A percentile compares a stretch with the other conserved stretches of the same genome.
Conservation (phyloP, 192 early-diverging fungal genomes). For the Rhizophagus clarus region DNA sequence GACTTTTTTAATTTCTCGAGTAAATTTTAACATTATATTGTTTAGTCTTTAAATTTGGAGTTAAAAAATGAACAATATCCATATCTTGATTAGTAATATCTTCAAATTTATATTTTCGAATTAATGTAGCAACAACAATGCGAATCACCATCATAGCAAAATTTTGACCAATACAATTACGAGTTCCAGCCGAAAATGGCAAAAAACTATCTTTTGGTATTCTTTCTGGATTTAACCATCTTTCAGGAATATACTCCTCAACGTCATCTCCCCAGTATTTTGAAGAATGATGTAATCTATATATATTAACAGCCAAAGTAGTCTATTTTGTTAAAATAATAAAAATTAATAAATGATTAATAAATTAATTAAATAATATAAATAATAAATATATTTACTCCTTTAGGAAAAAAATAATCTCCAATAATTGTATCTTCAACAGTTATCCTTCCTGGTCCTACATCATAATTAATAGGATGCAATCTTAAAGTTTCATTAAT, state of each 20-base stretch:
- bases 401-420: conserved; percentile 49
- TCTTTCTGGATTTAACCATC: conserved; percentile 18
- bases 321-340: not conserved
- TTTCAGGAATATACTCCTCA: not conserved
- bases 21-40: not conserved
- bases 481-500: conserved; percentile 60
- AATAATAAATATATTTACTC: not conserved
- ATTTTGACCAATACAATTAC: conserved; percentile 26
- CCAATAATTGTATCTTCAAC: conserved; percentile 43
- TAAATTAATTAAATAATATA: too few species aligned
- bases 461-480: conserved; percentile 43
- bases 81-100: not conserved
- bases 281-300: conserved; percentile 2
- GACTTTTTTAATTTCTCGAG: too few species aligned
- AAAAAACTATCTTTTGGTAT: conserved; percentile 9
- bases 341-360: too few species aligned
- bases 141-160: conserved; percentile 10
- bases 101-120: conserved; percentile 1
- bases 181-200: conserved; percentile 19
- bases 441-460: conserved; percentile 34
- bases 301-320: not conserved
- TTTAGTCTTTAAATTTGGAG: conserved; percentile 8
- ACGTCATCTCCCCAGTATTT: conserved; percentile 20
- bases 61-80: conserved; percentile 8
- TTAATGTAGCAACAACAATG: not conserved